These are phyloP conservation scores for Chaetothyriales sp. DNA, from an alignment of 2,329 filamentous ascomycete genomes.

Conservation along the genomic window DNA sequence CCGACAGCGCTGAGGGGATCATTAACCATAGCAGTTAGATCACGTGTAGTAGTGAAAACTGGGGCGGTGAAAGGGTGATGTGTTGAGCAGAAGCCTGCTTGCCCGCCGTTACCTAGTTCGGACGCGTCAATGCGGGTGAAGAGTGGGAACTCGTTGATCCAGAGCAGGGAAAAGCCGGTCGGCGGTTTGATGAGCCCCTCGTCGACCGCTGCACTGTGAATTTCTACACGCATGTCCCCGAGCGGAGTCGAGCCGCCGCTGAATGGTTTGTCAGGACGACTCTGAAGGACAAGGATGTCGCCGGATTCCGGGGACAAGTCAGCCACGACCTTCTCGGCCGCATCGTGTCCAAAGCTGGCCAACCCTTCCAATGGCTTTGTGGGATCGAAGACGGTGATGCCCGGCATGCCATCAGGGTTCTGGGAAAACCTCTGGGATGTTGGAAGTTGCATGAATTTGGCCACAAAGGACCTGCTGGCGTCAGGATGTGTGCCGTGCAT, in stretches of 20 bases:
- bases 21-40: conserved; percentile 60
- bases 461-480: conserved; percentile 48
- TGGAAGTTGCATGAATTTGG: conserved; percentile 56
- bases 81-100: conserved; percentile 67
- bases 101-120: conserved; percentile 67
- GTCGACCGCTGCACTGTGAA: conserved; percentile 58
- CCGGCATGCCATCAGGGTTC: conserved; percentile 66
- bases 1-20: conserved; percentile 61
- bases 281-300: conserved; percentile 70
- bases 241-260: conserved; percentile 55
- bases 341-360: conserved; percentile 62
- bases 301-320: conserved; percentile 49
- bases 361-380: conserved; percentile 63
- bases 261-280: conserved; percentile 51
- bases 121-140: conserved; percentile 60
- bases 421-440: conserved; percentile 44
- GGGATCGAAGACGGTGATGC: conserved; percentile 61
- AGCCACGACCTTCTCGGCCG: conserved; percentile 44
- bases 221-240: conserved; percentile 56
- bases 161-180: conserved; percentile 54
- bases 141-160: conserved; percentile 83
- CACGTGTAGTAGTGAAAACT: conserved; percentile 41
- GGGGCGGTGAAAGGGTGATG: conserved; percentile 96
- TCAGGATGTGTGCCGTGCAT: conserved; percentile 29
- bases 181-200: conserved; percentile 40